phyloP scores from a whole-genome alignment of 345 rosid species.

The Murraya paniculata region DNA sequence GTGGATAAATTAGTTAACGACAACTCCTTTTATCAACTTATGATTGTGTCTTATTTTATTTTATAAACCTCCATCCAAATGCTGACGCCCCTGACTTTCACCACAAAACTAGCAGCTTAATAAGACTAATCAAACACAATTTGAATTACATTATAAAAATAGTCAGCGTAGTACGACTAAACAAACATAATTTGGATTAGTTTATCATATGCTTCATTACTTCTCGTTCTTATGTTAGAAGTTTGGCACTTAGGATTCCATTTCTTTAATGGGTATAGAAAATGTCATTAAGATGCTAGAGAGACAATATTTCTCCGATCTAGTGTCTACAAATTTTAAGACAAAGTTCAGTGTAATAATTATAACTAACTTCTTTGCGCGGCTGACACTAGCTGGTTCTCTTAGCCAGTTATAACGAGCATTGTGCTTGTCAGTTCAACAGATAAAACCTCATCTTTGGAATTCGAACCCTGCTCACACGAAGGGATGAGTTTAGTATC shows the following conservation, averaged over 20 bases:
- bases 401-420: neutral
- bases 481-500: neutral
- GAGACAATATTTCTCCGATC: neutral
- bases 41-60: neutral
- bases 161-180: neutral
- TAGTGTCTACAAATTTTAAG: neutral
- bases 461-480: neutral
- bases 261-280: neutral
- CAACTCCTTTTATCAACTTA: neutral
- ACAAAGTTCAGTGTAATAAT: neutral
- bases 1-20: neutral
- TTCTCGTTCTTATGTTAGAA: neutral
- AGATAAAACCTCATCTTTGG: neutral
- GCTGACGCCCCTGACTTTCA: constrained; percentile 2
- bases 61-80: neutral
- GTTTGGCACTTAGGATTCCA: neutral
- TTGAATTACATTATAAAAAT: neutral
- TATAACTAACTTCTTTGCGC: too few relatives aligned
- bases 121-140: neutral
- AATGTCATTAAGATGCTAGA: neutral
- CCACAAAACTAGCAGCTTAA: neutral
- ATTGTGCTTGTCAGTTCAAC: neutral
- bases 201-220: neutral
- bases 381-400: too few relatives aligned
- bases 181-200: neutral